Evolutionary conservation across 176 grass and related monocot genomes (phyloP).

Genomic region (Metroxylon sagu): DNA sequence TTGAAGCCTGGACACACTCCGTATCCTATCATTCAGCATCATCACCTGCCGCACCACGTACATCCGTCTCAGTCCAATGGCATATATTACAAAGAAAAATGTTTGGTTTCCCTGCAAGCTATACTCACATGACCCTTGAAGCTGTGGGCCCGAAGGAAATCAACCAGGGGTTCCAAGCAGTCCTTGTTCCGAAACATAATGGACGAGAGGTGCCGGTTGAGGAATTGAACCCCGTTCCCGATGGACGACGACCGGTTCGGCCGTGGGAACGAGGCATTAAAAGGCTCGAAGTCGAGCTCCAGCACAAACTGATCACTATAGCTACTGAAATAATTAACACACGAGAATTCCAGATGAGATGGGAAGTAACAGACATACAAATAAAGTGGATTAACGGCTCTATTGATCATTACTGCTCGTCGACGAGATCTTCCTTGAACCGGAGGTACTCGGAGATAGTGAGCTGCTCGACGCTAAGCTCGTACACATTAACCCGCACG

Average conservation of each 20-base stretch:
- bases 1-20: constrained; percentile 70
- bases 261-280: constrained; percentile 72
- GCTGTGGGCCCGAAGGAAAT: constrained; percentile 82
- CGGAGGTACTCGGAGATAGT: constrained; percentile 64
- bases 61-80: no score
- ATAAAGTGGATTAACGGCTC: not conserved
- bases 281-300: constrained; percentile 93
- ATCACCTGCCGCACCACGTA: constrained; percentile 45
- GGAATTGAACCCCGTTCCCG: constrained; percentile 94
- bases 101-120: no score
- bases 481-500: constrained; percentile 85
- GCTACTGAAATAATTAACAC: constrained; percentile 17
- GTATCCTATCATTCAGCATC: constrained; percentile 94
- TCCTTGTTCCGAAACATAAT: constrained; percentile 95
- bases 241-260: constrained; percentile 78
- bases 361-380: no score
- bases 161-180: constrained; percentile 72
- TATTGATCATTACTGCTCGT: constrained; percentile 44
- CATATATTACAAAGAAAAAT: no score
- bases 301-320: constrained; percentile 39
- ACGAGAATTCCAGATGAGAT: no score
- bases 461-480: constrained; percentile 88
- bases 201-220: constrained; percentile 85
- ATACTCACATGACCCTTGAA: constrained; percentile 77
- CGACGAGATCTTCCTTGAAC: constrained; percentile 92